Conservation (phyloP, 192 early-diverging fungal species). For the Coemansia sp. region DNA sequence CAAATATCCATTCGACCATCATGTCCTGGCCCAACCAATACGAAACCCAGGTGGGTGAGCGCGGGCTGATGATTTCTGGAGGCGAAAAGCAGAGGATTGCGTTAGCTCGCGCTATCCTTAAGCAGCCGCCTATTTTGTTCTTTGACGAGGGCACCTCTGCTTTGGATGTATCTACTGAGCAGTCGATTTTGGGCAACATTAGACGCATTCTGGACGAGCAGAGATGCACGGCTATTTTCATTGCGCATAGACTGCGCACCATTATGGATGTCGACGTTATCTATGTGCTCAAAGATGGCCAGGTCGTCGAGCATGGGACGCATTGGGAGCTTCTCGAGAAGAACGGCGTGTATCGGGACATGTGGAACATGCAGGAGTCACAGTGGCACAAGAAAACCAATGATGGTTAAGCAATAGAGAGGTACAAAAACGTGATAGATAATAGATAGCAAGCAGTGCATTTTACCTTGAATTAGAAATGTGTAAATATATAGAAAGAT, state of each 20-base stretch:
- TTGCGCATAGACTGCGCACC: slow-evolving; percentile 91
- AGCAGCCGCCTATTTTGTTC: slow-evolving; percentile 56
- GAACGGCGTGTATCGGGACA: slow-evolving; percentile 76
- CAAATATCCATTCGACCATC: slow-evolving; percentile 63
- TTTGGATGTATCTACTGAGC: slow-evolving; percentile 59
- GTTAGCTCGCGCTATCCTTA: slow-evolving; percentile 49
- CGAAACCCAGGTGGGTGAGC: slow-evolving; percentile 67
- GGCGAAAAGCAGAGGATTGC: slow-evolving; percentile 68
- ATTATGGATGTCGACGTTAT: slow-evolving; percentile 90
- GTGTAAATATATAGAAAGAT: too few relatives aligned
- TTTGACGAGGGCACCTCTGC: slow-evolving; percentile 66
- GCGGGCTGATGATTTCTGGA: slow-evolving; percentile 68
- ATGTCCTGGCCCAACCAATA: slow-evolving; percentile 57
- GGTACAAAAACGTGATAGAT: too few relatives aligned
- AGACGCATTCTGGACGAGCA: slow-evolving; percentile 64
- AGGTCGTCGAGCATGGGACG: slow-evolving; percentile 78
- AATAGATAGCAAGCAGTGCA: too few relatives aligned
- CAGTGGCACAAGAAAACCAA: slow-evolving; percentile 9
- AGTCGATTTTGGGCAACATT: slow-evolving; percentile 81
- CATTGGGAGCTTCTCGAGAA: slow-evolving; percentile 71
- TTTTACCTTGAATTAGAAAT: too few relatives aligned
- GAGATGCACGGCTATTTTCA: slow-evolving; percentile 82
- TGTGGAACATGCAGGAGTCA: slow-evolving; percentile 71
- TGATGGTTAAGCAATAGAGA: not conserved
- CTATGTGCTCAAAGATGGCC: slow-evolving; percentile 84